phyloP scores from a whole-genome alignment of 257 asterid species.

The Mitragyna speciosa region DNA sequence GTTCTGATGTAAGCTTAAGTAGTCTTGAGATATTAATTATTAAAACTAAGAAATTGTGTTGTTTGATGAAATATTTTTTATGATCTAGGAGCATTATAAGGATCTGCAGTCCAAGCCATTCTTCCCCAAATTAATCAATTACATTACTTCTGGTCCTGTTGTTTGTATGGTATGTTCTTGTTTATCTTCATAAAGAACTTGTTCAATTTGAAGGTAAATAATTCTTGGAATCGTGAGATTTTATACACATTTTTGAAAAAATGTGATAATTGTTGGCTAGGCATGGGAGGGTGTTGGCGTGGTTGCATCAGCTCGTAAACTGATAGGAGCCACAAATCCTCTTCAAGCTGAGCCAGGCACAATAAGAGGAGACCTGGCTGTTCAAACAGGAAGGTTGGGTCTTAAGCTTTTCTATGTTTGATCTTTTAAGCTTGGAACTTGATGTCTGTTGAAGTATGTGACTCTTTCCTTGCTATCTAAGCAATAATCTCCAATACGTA shows the following conservation, averaged over 20 bases:
- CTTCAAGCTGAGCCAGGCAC: conserved; percentile 97
- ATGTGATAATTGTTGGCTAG: conserved; percentile 28
- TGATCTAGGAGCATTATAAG: conserved; percentile 77
- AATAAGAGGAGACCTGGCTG: conserved; percentile 93
- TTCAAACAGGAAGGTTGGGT: conserved; percentile 89
- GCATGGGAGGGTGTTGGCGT: conserved; percentile 97
- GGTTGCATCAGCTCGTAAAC: conserved; percentile 92
- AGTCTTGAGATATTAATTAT: background rate
- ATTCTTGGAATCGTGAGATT: background rate
- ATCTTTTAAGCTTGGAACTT: background rate
- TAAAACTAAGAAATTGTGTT: background rate
- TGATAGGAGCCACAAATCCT: conserved; percentile 92
- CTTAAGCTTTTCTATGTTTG: background rate
- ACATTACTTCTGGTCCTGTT: conserved; percentile 94
- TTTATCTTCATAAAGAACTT: background rate
- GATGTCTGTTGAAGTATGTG: background rate
- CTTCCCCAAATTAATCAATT: conserved; percentile 77
- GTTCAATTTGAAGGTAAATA: background rate
- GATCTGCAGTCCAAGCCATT: conserved; percentile 77
- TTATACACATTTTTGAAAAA: background rate
- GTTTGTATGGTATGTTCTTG: conserved; percentile 73
- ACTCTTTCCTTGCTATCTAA: background rate
- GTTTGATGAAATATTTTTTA: background rate
- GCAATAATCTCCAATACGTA: conserved; percentile 4
- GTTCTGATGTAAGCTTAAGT: background rate